phyloP scores from a whole-genome alignment of 139 green algal genomes.

The Pedinophyceae sp. region DNA sequence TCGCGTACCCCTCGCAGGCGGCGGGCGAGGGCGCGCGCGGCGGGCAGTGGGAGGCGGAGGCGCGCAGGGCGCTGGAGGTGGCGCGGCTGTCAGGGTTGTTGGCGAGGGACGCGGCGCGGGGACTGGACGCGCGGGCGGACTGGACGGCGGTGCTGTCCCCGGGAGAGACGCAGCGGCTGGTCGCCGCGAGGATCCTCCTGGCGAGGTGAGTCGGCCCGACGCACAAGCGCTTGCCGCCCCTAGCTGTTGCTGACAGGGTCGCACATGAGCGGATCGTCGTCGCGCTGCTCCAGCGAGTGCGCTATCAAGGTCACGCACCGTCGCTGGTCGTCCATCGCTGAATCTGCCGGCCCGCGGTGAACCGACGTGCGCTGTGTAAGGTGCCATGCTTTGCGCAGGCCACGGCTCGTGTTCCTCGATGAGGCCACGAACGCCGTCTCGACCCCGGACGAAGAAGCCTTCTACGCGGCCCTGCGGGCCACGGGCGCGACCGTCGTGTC shows the following conservation, averaged over 20 bases:
- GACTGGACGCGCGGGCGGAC: not conserved
- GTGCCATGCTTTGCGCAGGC: not conserved
- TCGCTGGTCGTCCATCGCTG: no score
- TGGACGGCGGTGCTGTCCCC: not conserved
- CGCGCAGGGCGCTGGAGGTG: not conserved
- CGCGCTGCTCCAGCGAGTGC: not conserved
- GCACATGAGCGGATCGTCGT: not conserved
- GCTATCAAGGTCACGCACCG: no score
- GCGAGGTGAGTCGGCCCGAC: not conserved
- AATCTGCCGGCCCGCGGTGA: no score
- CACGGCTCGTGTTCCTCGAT: not conserved
- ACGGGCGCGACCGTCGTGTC: not conserved
- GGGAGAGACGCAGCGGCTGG: not conserved
- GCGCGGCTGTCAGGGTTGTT: not conserved
- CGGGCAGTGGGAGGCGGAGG: not conserved
- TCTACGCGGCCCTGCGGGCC: not conserved
- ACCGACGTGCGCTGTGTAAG: not conserved
- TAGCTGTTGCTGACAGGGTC: not conserved
- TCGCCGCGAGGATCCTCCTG: not conserved
- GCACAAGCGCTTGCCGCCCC: no score
- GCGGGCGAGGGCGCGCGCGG: no score
- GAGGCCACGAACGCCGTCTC: not conserved
- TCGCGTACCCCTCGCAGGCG: slow-evolving; percentile 24
- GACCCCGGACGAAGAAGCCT: not conserved
- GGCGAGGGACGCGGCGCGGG: no score